phyloP scores from a whole-genome alignment of 768 basidiomycete genomes.

The Rhodotorula diobovata region DNA sequence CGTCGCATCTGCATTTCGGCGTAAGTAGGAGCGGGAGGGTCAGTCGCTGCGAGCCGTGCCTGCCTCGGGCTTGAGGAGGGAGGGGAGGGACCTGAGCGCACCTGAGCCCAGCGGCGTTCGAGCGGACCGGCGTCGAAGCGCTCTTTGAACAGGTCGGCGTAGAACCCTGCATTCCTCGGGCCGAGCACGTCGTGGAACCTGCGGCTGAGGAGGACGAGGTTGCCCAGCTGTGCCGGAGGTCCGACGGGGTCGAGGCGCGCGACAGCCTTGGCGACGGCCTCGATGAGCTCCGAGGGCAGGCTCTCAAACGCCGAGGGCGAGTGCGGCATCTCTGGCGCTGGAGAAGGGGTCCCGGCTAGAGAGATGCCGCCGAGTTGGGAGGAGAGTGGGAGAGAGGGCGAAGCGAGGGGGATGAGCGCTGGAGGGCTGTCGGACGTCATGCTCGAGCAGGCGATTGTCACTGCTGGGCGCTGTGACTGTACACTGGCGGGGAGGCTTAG shows the following conservation, averaged over 20 bases:
- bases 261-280: conserved; percentile 54
- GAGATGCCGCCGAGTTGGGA: neutral
- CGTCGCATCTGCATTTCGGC: conserved; percentile 12
- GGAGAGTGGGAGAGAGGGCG: conserved; percentile 4
- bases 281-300: conserved; percentile 59
- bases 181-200: conserved; percentile 52
- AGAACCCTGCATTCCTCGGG: conserved; percentile 32
- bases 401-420: neutral
- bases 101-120: conserved; percentile 28
- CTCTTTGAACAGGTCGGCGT: conserved; percentile 34
- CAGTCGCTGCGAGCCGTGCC: neutral
- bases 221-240: conserved; percentile 51
- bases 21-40: too few relatives aligned
- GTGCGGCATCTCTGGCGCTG: neutral
- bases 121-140: conserved; percentile 26
- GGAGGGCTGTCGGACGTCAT: neutral
- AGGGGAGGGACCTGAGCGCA: neutral
- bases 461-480: too few relatives aligned
- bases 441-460: too few relatives aligned
- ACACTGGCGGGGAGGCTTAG: too few relatives aligned
- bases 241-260: conserved; percentile 49
- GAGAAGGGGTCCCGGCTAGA: neutral
- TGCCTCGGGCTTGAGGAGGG: neutral
- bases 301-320: conserved; percentile 51
- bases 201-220: conserved; percentile 54